Conservation (phyloP, 1,284 basidiomycete genomes). For the Wallemia mellicola region DNA sequence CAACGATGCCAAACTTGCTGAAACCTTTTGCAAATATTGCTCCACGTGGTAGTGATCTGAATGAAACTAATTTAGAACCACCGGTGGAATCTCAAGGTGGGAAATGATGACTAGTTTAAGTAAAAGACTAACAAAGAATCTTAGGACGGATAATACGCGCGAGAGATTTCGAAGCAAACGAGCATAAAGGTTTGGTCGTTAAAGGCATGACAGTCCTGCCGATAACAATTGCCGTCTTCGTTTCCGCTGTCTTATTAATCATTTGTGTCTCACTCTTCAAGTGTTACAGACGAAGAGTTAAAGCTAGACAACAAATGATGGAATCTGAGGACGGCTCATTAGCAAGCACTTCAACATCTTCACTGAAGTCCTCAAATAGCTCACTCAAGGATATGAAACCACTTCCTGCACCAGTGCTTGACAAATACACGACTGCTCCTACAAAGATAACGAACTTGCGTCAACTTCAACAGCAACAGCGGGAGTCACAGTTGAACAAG, state of each 20-base stretch:
- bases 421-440: not conserved
- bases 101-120: not conserved
- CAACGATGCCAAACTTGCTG: not conserved
- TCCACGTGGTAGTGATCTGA: not conserved
- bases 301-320: not conserved
- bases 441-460: not conserved
- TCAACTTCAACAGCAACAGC: not conserved
- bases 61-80: not conserved
- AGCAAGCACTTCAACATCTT: not conserved
- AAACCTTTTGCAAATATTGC: not conserved
- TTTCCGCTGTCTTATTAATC: not conserved
- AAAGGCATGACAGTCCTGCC: not conserved
- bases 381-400: not conserved
- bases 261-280: not conserved
- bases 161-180: not conserved
- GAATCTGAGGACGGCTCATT: not conserved
- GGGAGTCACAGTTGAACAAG: not conserved
- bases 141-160: not conserved
- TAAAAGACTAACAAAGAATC: not conserved
- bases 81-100: not conserved
- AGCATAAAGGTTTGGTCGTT: not conserved
- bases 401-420: not conserved
- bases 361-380: not conserved
- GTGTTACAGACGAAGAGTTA: not conserved
- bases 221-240: not conserved